Evolutionary conservation across 2,329 filamentous ascomycete genomes (phyloP).

Genomic region (Pestalotiopsis sp.): DNA sequence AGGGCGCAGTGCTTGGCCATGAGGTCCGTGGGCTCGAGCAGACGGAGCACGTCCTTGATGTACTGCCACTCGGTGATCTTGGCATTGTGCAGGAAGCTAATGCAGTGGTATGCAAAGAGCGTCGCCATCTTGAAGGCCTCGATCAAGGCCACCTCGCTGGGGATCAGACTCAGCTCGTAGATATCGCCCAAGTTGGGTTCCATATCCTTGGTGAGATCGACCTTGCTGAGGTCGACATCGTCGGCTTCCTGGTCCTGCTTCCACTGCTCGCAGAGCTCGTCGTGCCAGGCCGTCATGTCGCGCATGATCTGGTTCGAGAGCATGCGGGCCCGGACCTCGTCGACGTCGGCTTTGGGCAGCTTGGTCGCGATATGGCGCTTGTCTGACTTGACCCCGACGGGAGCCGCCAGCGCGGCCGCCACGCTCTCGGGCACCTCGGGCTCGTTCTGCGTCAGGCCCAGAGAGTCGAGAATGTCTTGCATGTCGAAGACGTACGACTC

Average conservation of each 20-base stretch:
- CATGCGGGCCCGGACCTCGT: background rate
- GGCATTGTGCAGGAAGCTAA: background rate
- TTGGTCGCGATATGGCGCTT: background rate
- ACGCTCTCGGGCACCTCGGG: background rate
- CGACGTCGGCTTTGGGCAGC: background rate
- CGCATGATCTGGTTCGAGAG: background rate
- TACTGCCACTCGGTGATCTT: background rate
- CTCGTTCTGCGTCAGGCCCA: background rate
- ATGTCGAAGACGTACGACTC: background rate
- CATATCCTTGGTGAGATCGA: background rate
- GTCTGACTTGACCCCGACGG: background rate
- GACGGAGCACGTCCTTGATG: background rate
- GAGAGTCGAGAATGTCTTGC: background rate
- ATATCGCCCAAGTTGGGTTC: background rate
- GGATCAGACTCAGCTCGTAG: background rate
- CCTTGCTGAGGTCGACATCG: background rate
- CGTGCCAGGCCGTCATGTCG: slow-evolving; percentile 1
- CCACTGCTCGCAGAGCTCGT: background rate
- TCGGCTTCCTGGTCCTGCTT: background rate
- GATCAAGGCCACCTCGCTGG: background rate
- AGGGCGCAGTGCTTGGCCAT: background rate
- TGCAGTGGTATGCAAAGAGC: background rate
- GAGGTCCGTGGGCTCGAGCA: background rate
- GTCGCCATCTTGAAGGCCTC: background rate
- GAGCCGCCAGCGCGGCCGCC: background rate